Evolutionary conservation across 2,329 filamentous ascomycete genomes (phyloP), one percentile per base, ranked within the genome.

Genomic region (Aspergillus aculeatinus): DNA sequence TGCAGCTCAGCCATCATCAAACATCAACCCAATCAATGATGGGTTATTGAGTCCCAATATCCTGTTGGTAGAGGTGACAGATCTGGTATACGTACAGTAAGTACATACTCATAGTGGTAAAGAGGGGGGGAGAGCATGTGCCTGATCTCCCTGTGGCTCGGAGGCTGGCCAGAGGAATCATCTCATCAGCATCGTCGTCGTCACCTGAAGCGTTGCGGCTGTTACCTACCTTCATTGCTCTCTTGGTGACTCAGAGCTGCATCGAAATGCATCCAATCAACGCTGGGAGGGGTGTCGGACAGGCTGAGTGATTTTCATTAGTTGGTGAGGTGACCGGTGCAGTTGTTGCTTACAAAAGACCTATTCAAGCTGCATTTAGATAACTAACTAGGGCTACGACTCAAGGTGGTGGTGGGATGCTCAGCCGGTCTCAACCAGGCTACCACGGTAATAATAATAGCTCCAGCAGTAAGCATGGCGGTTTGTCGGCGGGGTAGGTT

Each of bases 191-290:
- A 58, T 50, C 48, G 54, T 42, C 62, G 52, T 55, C 53, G 48
- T 51, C 35, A 50, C 39, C 39, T 48, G 56, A 39, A 44, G 25
- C 11, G 21, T 44, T 54, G 21, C 14, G 33, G 16, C 23, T 48
- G 23, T 48, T 16, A 50, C 49, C 35, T 49, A 33, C 49, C 27
- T 44, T 49, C 21, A 51, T 23, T 21, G 29, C 31, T 42, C 42
- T 21, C 54, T 39, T 4, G 62, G 57, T 64, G 62, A 62, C 60
- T 64, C 62, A 60, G 51, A 53, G 57, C 29, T 58, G 62, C 54
- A 53, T 60, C 51, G 6, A 5, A 31, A 47, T 48, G 57, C 61
- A 55, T 51, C 62, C 62, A 63, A 63, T 63, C 61, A 61, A 44
- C 5, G 39, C 39, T 44, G 39, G 39, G 16, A 19, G 16, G 39